Conservation (phyloP, 169 alveolate species). For the Plasmodium inui region DNA sequence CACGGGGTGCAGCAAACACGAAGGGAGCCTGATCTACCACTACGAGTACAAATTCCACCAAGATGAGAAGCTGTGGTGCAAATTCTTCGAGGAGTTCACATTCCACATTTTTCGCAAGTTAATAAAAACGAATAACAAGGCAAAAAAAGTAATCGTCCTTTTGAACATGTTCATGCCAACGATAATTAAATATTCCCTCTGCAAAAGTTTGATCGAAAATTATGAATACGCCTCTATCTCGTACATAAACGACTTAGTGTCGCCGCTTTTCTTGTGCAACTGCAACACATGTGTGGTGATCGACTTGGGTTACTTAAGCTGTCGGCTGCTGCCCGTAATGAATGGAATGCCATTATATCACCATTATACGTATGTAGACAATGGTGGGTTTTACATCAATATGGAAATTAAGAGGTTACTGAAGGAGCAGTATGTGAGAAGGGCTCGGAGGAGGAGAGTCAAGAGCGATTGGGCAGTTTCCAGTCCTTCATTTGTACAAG, state of each 20-base stretch:
- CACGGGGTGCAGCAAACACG: not conserved
- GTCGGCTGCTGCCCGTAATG: constrained; percentile 51
- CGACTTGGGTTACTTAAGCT: constrained; percentile 60
- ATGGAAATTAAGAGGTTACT: constrained; percentile 42
- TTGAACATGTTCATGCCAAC: constrained; percentile 73
- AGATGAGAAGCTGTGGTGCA: constrained; percentile 47
- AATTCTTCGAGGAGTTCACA: constrained; percentile 51
- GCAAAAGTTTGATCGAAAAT: constrained; percentile 60
- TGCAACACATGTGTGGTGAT: constrained; percentile 67
- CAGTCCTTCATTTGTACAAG: not conserved
- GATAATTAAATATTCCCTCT: constrained; percentile 62
- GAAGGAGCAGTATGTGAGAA: constrained; percentile 45
- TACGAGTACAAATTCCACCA: constrained; percentile 65
- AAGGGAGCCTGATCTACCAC: constrained; percentile 34
- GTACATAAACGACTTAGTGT: constrained; percentile 59
- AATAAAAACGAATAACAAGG: constrained; percentile 23
- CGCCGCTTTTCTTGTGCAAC: constrained; percentile 62
- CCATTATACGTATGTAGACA: constrained; percentile 58
- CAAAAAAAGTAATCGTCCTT: constrained; percentile 63
- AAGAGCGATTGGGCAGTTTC: not conserved
- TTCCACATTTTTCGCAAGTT: constrained; percentile 45
- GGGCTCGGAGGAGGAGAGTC: not conserved
- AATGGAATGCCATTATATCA: constrained; percentile 71
- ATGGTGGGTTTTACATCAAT: constrained; percentile 71
- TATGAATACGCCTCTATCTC: constrained; percentile 46